Evolutionary conservation across 2,329 filamentous ascomycete genomes (phyloP), one percentile per base, ranked within the genome.

Genomic region (Orbilia ellipsospora): DNA sequence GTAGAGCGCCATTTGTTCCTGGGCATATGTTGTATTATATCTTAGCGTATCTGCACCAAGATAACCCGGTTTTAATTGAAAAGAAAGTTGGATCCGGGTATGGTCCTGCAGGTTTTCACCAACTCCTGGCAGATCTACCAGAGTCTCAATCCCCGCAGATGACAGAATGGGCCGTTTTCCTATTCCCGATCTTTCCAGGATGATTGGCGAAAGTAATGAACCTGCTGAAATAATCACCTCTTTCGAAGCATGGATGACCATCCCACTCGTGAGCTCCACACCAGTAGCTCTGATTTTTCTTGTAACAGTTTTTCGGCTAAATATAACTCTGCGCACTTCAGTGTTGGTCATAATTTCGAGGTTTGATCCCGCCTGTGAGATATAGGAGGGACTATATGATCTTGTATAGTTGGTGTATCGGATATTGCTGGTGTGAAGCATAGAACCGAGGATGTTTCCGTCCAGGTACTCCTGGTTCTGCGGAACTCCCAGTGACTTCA

Each of bases 361-460:
- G 55, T 87, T 87, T 0, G 80, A 23, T 0, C 82, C 81, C 0
- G 82, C 81, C n/a, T 83, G 78, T 2, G 83, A 80, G 0, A 84
- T 80, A 70, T 87, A 87, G 1, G 82, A 82, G 61, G 81, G 77
- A 23, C 82, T 81, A 79, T 86, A 88, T 1, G 85, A 87, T 40
- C 87, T 82, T 18, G 81, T 83, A 77, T 85, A 86, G 48, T 84
- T 82, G 3, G 81, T 82, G 8, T 83, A 82, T 52, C 85, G 82
- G 44, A 88, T 83, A 68, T 84, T 86, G 76, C 83, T 85, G 8
- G 86, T 82, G 70, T 86, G 85, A 40, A 83, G 84, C 80, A 84
- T 85, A 5, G 85, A 85, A 5, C 87, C 87, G 2, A 86, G 79
- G 13, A 84, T 84, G 56, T 85, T 83, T 1, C 87, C 87, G 13